Base-by-base conservation (phyloP, 208 protist species). In the Leishmania amazonensis region DNA sequence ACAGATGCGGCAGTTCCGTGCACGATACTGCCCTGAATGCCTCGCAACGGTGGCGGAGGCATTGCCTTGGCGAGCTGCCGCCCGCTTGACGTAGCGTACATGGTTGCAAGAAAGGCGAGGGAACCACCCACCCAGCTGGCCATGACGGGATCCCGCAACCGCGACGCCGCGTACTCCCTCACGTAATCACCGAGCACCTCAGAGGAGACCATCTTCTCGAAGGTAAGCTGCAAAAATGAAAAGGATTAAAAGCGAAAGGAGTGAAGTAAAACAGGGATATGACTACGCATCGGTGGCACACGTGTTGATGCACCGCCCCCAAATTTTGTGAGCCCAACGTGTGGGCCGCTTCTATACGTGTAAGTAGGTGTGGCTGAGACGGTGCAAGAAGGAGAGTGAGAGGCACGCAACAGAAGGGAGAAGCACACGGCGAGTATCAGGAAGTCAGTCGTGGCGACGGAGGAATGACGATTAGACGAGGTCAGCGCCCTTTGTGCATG, bases 91-190 rank as follows among this genome's bases (percentile, higher is more conserved):
- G 88, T 89, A 17, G 47, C 72, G 71, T 81, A 85, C 70, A 81
- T 73, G 28, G 80, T 80, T 8, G 67, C 49, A 8, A 91, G 81
- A 1, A 89, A 73, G 21, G 75, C 78, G 58, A 86, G 60, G 38
- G 85, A 78, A 67, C 88, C 85, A 35, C 76, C 85, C 13, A 88
- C 83, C 82, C 85, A 91, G 60, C 80, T 71, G 42, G 78, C 35
- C 70, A 91, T 81, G 42, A 81, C 64, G 4, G 83, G 83, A 65
- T 91, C 83, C 24, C 73, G 75, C 28, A 82, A 47, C n/a, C 83
- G 83, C 49, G 79, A 75, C n/a, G 73, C 58, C 1, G 75, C 83
- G 80, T 91, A 91, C 81, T 88, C 85, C 19, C 54, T 73, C 58
- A 85, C 68, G 64, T 86, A 86, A 49, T 81, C 79, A 49, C 75